Evolutionary conservation across 1,284 basidiomycete genomes (phyloP).

Genomic region (Tilletia walkeri): DNA sequence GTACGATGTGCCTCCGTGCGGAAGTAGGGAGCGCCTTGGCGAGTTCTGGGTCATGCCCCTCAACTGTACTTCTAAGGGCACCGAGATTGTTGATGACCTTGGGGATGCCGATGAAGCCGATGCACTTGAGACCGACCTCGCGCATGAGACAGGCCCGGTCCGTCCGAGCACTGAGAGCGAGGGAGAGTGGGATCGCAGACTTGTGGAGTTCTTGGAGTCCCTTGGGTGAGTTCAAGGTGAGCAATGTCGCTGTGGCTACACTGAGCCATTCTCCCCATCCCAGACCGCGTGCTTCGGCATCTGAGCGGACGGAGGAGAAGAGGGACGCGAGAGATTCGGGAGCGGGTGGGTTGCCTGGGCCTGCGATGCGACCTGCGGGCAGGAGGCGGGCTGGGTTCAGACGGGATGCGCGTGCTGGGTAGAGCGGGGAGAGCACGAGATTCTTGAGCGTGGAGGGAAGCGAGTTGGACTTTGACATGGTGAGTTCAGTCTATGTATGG

Average conservation of each 20-base stretch:
- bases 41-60: conserved; percentile 40
- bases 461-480: conserved; percentile 18
- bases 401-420: conserved; percentile 65
- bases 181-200: conserved; percentile 64
- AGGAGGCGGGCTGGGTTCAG: conserved; percentile 25
- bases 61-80: conserved; percentile 47
- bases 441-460: conserved; percentile 65
- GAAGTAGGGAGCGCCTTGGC: conserved; percentile 38
- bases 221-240: conserved; percentile 78
- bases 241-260: conserved; percentile 76
- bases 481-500: neutral
- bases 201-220: conserved; percentile 75
- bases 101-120: conserved; percentile 87
- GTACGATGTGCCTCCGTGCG: conserved; percentile 40
- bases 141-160: conserved; percentile 75
- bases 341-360: conserved; percentile 66
- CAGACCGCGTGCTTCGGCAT: conserved; percentile 65
- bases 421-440: conserved; percentile 69
- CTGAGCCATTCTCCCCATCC: conserved; percentile 80
- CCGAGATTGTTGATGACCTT: conserved; percentile 59
- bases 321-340: conserved; percentile 62
- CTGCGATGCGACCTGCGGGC: conserved; percentile 59
- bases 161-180: conserved; percentile 64
- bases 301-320: conserved; percentile 64
- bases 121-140: conserved; percentile 88